Evolutionary conservation across 2,329 filamentous ascomycete genomes (phyloP).

Genomic region (Trematosphaeria pertusa): DNA sequence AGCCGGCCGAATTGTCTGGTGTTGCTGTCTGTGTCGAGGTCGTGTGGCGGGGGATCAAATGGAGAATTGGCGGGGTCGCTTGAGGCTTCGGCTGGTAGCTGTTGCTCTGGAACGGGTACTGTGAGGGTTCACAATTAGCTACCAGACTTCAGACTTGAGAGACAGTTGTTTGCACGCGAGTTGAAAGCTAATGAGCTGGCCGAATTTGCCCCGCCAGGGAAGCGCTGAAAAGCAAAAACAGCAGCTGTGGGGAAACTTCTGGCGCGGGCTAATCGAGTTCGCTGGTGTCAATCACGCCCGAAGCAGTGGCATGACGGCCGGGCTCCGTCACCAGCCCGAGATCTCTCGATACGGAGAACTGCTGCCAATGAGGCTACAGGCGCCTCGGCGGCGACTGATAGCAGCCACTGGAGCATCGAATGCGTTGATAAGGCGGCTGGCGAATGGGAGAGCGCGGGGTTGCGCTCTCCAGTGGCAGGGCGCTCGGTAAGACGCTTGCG

Average conservation of each 20-base stretch:
- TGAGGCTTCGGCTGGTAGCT: slow-evolving; percentile 30
- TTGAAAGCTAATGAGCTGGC: too few relatives aligned
- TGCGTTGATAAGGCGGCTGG: slow-evolving; percentile 41
- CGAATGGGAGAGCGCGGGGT: slow-evolving; percentile 45
- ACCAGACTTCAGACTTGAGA: background rate
- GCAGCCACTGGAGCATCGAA: slow-evolving; percentile 27
- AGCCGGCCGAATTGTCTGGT: slow-evolving; percentile 52
- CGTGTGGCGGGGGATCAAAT: slow-evolving; percentile 21
- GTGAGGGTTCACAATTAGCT: slow-evolving; percentile 21
- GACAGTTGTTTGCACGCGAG: background rate
- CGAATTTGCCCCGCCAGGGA: background rate
- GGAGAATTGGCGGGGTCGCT: slow-evolving; percentile 32
- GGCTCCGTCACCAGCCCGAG: slow-evolving; percentile 27
- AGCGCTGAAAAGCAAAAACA: slow-evolving; percentile 26
- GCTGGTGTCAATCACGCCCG: slow-evolving; percentile 17
- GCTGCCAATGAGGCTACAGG: slow-evolving; percentile 33
- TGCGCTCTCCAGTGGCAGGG: slow-evolving; percentile 15
- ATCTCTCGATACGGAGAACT: slow-evolving; percentile 21
- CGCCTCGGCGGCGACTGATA: slow-evolving; percentile 31
- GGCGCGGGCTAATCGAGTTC: slow-evolving; percentile 12
- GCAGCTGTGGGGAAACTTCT: slow-evolving; percentile 13
- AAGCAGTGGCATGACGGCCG: slow-evolving; percentile 20
- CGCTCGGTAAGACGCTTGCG: slow-evolving; percentile 33
- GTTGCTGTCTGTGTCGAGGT: slow-evolving; percentile 26
- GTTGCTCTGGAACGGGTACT: slow-evolving; percentile 28